Evolutionary conservation across 2,329 filamentous ascomycete species (phyloP), one percentile per base, ranked within the genome.

Genomic region (Aureobasidium sp.): DNA sequence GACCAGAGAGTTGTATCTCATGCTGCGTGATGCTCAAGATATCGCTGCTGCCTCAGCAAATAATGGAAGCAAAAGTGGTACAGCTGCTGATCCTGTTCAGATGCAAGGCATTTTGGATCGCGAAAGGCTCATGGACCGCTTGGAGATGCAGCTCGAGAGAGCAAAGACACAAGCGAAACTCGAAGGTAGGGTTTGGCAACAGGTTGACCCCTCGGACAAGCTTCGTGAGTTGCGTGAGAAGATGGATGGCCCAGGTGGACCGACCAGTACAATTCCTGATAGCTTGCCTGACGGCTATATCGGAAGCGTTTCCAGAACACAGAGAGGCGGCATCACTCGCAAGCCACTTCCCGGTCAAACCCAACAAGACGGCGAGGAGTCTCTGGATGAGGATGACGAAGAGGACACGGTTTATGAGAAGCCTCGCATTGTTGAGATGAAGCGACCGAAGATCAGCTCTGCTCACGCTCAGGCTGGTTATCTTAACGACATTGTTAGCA

Each of bases 161-260:
- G 93, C 96, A 66, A 97, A 97, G 82, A 97, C 94, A 0, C 92
- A 97, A 72, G 96, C 91, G 76, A 97, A 97, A 76, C 84, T 99
- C 36, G 94, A 97, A 75, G 94, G 94, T 67, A 90, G 90, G 73
- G 86, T 91, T 9, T 96, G 93, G 89, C 89, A 95, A 65, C 79
- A 83, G 58, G 82, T 88, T 66, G 90, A 90, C 39, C 93, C 94
- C 13, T 97, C 91, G 48, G 94, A 99, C 76, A 87, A 92, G 69
- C 80, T 99, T 62, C 88, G 94, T 66, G 93, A 95, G 66, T 81
- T 97, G 54, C 88, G 94, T 62, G 93, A 97, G 75, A 87, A 92
- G 75, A 99, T 99, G 94, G 94, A 97, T 65, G 85, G 83, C 29
- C 14, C 62, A 9, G 44, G 55, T 32, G 55, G 30, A 48, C 34